Percentiles rank a stretch among this genome's conserved stretches.
These are phyloP conservation scores for Trichosporon faecale DNA, from an alignment of 1,284 basidiomycete genomes.

Conservation along the genomic window DNA sequence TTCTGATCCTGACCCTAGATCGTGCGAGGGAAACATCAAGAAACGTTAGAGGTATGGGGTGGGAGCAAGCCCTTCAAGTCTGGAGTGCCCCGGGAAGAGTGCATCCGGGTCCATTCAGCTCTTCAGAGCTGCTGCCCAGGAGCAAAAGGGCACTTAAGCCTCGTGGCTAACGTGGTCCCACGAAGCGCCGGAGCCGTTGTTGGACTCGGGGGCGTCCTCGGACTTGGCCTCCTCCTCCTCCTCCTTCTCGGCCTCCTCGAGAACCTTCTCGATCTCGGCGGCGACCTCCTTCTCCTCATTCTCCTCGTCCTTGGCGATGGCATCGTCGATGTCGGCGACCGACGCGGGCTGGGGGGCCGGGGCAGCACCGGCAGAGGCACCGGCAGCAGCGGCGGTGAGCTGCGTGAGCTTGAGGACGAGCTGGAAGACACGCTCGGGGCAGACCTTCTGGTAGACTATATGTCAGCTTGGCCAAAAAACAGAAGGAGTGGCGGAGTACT, in stretches of 20 bases:
- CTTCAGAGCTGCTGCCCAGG: neutral
- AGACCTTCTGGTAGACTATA: slow-evolving; percentile 80
- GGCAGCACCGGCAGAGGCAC: slow-evolving; percentile 14
- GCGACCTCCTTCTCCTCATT: slow-evolving; percentile 8
- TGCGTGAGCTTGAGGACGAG: slow-evolving; percentile 79
- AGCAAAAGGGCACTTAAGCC: slow-evolving; percentile 5
- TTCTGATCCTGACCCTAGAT: neutral
- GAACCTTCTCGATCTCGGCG: slow-evolving; percentile 15
- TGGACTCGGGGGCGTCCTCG: slow-evolving; percentile 16
- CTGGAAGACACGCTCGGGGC: slow-evolving; percentile 82
- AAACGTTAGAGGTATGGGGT: neutral
- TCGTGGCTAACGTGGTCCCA: slow-evolving; percentile 25
- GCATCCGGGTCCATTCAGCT: neutral
- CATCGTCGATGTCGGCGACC: slow-evolving; percentile 12
- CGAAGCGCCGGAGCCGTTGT: slow-evolving; percentile 22
- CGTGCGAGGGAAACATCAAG: neutral
- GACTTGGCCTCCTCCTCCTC: slow-evolving; percentile 13
- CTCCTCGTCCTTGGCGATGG: slow-evolving; percentile 15
- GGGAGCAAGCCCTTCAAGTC: neutral
- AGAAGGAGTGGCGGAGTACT: slow-evolving; percentile 21
- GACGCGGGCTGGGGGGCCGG: slow-evolving; percentile 6
- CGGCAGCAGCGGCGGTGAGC: slow-evolving; percentile 24
- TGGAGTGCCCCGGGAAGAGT: neutral
- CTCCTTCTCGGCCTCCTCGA: slow-evolving; percentile 14
- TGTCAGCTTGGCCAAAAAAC: neutral